Conservation (phyloP, 192 early-diverging fungal species). For the Mortierella antarctica region DNA sequence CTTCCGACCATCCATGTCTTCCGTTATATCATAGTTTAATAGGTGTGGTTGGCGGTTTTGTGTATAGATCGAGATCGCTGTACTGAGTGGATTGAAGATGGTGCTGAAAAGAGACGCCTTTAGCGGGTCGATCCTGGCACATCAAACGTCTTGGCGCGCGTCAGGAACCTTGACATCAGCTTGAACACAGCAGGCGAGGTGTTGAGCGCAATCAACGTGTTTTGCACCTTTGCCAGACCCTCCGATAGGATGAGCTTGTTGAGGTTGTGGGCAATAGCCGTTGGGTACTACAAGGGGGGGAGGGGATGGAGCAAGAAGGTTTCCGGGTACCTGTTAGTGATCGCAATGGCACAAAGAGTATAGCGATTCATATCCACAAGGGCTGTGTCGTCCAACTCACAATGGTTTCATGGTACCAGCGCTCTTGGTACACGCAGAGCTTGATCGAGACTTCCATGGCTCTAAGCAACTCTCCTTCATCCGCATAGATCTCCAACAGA, state of each 20-base stretch:
- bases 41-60: too few relatives aligned
- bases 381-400: constrained; percentile 57
- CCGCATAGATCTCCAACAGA: constrained; percentile 82
- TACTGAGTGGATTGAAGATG: too few relatives aligned
- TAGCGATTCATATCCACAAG: background rate
- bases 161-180: constrained; percentile 78
- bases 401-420: constrained; percentile 91
- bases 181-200: constrained; percentile 81
- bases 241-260: constrained; percentile 88
- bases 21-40: too few relatives aligned
- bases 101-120: background rate
- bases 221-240: constrained; percentile 93
- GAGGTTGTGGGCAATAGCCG: constrained; percentile 82
- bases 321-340: background rate
- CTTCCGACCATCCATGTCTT: too few relatives aligned
- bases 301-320: background rate
- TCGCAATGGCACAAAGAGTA: background rate
- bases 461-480: constrained; percentile 83
- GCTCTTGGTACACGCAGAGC: constrained; percentile 87
- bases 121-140: constrained; percentile 77
- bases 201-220: constrained; percentile 90
- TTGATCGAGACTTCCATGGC: constrained; percentile 85
- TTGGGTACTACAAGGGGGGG: constrained; percentile 76
- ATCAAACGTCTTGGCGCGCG: constrained; percentile 76
- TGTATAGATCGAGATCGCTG: too few relatives aligned